A percentile compares a stretch with the other conserved stretches of the same genome.
phyloP scores from a whole-genome alignment of 768 basidiomycete genomes.

The Floccularia luteovirens region DNA sequence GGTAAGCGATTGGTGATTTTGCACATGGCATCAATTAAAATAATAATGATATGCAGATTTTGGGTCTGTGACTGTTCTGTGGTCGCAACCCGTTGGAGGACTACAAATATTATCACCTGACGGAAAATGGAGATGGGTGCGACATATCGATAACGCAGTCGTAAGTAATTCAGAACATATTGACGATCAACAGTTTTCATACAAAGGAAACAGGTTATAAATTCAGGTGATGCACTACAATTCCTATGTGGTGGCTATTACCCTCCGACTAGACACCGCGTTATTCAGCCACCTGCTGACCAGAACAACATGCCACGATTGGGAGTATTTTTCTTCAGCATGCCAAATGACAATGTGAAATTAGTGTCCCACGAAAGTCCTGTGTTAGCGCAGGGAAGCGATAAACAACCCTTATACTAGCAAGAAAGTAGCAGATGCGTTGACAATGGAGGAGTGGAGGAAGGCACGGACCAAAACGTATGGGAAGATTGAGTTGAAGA shows the following conservation, averaged over 20 bases:
- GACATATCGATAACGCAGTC: slow-evolving; percentile 49
- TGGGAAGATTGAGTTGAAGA: slow-evolving; percentile 1
- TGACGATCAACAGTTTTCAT: neutral
- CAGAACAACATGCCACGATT: slow-evolving; percentile 31
- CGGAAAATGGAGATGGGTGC: slow-evolving; percentile 50
- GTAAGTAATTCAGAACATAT: slow-evolving; percentile 17
- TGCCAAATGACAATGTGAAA: slow-evolving; percentile 32
- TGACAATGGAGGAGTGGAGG: slow-evolving; percentile 3
- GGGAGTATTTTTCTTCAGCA: slow-evolving; percentile 39
- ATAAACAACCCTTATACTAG: slow-evolving; percentile 8
- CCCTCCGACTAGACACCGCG: slow-evolving; percentile 14
- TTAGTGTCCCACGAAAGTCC: slow-evolving; percentile 26
- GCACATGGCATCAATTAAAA: neutral
- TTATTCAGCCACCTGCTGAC: slow-evolving; percentile 37
- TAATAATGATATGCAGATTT: slow-evolving; percentile 28
- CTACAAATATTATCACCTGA: slow-evolving; percentile 49
- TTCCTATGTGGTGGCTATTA: slow-evolving; percentile 50
- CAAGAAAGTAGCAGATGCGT: slow-evolving; percentile 4
- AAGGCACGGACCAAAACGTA: slow-evolving; percentile 1
- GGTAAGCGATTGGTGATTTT: slow-evolving; percentile 19
- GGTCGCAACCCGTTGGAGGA: slow-evolving; percentile 52
- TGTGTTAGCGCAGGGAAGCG: slow-evolving; percentile 28
- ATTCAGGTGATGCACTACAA: slow-evolving; percentile 52
- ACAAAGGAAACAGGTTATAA: slow-evolving; percentile 36
- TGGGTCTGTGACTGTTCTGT: slow-evolving; percentile 49